phyloP scores from a whole-genome alignment of 441 rosid species.

The Croton setiger region DNA sequence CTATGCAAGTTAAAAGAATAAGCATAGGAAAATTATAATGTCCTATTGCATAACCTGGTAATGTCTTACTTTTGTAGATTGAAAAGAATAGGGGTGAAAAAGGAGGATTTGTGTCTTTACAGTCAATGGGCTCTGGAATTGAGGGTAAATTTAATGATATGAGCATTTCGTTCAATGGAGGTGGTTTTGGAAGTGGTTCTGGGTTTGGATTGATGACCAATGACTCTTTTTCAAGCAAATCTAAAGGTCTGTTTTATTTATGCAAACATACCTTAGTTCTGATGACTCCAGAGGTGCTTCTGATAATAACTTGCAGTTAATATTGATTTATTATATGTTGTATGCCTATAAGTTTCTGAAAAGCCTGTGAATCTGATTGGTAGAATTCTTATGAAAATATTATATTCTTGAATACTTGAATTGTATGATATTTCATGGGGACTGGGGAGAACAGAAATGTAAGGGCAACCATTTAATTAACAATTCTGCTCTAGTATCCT shows the following conservation, averaged over 20 bases:
- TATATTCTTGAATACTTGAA: neutral
- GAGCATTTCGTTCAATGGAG: conserved; percentile 62
- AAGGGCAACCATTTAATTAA: neutral
- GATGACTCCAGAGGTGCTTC: neutral
- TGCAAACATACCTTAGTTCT: conserved; percentile 10
- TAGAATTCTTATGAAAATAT: neutral
- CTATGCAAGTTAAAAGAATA: neutral
- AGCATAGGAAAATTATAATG: neutral
- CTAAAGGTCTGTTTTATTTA: conserved; percentile 53
- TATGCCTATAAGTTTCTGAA: too few relatives aligned
- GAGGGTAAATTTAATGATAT: conserved; percentile 77
- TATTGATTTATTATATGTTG: neutral
- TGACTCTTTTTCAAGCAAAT: conserved; percentile 57
- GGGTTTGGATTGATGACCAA: conserved; percentile 62
- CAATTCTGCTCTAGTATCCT: neutral
- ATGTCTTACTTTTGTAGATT: conserved; percentile 48
- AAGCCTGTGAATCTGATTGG: too few relatives aligned
- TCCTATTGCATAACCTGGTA: conserved; percentile 8
- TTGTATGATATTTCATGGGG: neutral
- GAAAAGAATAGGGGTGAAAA: conserved; percentile 86
- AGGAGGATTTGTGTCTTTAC: conserved; percentile 82
- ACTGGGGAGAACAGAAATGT: neutral
- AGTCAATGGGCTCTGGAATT: conserved; percentile 89
- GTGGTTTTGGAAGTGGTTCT: conserved; percentile 73
- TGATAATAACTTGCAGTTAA: neutral